These are phyloP conservation scores for Talaromyces sp. DNA, from an alignment of 2,329 filamentous ascomycete genomes.

Conservation along the genomic window DNA sequence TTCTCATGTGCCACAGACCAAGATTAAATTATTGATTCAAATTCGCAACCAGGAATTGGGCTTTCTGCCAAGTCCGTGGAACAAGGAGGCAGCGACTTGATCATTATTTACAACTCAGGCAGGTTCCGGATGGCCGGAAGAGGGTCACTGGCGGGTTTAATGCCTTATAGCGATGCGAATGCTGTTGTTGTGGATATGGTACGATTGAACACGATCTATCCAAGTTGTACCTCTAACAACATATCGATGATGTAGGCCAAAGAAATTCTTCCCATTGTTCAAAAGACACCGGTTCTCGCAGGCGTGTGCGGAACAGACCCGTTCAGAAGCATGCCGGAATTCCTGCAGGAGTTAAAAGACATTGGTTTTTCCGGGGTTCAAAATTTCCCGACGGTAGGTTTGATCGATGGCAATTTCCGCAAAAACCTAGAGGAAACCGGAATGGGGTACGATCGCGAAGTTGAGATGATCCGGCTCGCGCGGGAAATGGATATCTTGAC, in stretches of 20 bases:
- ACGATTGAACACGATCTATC: background rate
- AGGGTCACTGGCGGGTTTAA: slow-evolving; percentile 63
- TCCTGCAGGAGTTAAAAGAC: slow-evolving; percentile 55
- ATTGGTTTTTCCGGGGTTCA: slow-evolving; percentile 66
- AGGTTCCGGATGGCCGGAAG: slow-evolving; percentile 68
- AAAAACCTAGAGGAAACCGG: slow-evolving; percentile 66
- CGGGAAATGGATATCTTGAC: slow-evolving; percentile 58
- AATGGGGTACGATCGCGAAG: slow-evolving; percentile 64
- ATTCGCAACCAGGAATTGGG: slow-evolving; percentile 51
- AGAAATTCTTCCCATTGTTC: slow-evolving; percentile 62
- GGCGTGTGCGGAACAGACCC: slow-evolving; percentile 69
- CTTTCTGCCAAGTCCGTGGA: slow-evolving; percentile 68
- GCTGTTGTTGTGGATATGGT: slow-evolving; percentile 66
- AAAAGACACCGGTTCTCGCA: slow-evolving; percentile 61
- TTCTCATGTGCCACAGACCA: background rate
- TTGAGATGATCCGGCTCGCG: slow-evolving; percentile 61
- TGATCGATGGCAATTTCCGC: slow-evolving; percentile 65
- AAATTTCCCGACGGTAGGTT: slow-evolving; percentile 68
- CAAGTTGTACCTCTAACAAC: slow-evolving; percentile 4
- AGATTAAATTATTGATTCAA: background rate
- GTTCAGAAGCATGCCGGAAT: slow-evolving; percentile 57
- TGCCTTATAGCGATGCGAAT: slow-evolving; percentile 69
- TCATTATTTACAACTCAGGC: slow-evolving; percentile 69
- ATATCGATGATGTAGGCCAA: slow-evolving; percentile 40
- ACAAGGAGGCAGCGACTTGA: slow-evolving; percentile 62